Evolutionary conservation across 2,329 filamentous ascomycete genomes (phyloP).

Genomic region (Aspergillus glaucus): DNA sequence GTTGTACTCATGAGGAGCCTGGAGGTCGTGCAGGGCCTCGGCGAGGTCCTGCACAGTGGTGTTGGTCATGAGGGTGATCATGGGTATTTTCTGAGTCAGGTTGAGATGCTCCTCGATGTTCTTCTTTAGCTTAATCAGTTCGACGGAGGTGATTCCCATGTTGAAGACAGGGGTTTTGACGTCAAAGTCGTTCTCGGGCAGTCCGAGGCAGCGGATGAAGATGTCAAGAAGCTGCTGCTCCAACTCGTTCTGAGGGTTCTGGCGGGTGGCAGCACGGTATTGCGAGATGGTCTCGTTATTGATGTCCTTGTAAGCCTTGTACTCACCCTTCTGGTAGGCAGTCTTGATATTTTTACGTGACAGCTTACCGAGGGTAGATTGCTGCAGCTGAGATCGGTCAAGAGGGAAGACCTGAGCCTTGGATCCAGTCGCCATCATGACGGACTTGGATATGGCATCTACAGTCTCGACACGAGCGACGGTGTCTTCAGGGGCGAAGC

Average conservation of each 20-base stretch:
- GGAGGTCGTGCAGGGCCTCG: constrained; percentile 13
- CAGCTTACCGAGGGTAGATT: constrained; percentile 12
- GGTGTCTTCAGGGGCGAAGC: constrained; percentile 6
- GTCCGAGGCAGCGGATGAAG: constrained; percentile 4
- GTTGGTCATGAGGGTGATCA: constrained; percentile 29
- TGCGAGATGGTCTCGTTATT: constrained; percentile 4
- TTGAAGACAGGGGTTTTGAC: constrained; percentile 19
- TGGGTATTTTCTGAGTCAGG: constrained; percentile 28
- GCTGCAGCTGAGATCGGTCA: constrained; percentile 2
- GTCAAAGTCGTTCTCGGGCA: constrained; percentile 8
- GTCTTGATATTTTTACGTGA: constrained; percentile 13
- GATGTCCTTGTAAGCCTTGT: constrained; percentile 29
- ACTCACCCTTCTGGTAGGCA: constrained; percentile 38
- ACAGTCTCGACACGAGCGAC: constrained; percentile 2
- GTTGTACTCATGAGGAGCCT: constrained; percentile 23
- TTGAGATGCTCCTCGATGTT: constrained; percentile 24
- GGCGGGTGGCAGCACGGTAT: constrained; percentile 1
- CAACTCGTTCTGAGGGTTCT: constrained; percentile 2
- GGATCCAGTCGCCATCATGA: constrained; percentile 6
- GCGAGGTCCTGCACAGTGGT: constrained; percentile 42
- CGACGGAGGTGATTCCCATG: constrained; percentile 30
- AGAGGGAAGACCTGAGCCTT: constrained; percentile 11
- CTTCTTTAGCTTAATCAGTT: constrained; percentile 37
- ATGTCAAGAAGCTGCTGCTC: constrained; percentile 5
- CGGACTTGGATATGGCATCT: constrained; percentile 3